Base-by-base conservation (phyloP, 768 basidiomycete genomes). In the Trametes cinnabarina region DNA sequence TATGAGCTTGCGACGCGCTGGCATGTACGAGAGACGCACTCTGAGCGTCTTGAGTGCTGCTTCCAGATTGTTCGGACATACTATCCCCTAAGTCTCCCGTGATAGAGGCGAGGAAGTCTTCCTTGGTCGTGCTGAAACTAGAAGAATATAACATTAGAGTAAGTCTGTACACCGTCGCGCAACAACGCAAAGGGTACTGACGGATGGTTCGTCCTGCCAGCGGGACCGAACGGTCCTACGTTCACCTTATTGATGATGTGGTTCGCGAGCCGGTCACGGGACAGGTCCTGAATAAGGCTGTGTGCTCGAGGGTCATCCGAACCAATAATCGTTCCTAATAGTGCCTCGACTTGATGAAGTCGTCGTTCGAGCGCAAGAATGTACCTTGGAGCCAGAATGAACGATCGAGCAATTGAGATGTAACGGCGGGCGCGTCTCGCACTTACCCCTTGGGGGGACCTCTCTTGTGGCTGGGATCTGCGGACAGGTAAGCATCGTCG, bases 261-360 rank as follows among this genome's bases (percentile, higher is more conserved):
- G 9, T 65, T 65, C 0, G 77, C 74, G n/a, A 77, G 67, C 23
- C 71, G 60, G 55, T 77, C 73, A 23, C 64, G 62, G 10, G 71
- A 66, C 35, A 74, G 66, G 57, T 71, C 71, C 11, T 64, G 61
- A 9, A 79, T 60, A 19, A 79, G 63, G 32, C 68, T 60, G 17
- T 71, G 68, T 1, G 78, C 77, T 6, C 78, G 68, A 12, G 71
- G 69, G 57, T 79, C 77, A 32, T 73, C 67, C 12, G 74, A 73
- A 20, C 69, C 66, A 28, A 77, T 69, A 28, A 79, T 70, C 10
- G 73, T 72, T 20, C 77, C 77, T 19, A 79, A 65, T 19, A 78
- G 66, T 1, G 76, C 76, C 62, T 79, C 77, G 51, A 77, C 73
- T 44, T 78, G 73, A 60, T 78, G 77, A 25, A 78, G 65, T 9